phyloP scores from a whole-genome alignment of 1,139 yeast species.

The Pichia sp. region DNA sequence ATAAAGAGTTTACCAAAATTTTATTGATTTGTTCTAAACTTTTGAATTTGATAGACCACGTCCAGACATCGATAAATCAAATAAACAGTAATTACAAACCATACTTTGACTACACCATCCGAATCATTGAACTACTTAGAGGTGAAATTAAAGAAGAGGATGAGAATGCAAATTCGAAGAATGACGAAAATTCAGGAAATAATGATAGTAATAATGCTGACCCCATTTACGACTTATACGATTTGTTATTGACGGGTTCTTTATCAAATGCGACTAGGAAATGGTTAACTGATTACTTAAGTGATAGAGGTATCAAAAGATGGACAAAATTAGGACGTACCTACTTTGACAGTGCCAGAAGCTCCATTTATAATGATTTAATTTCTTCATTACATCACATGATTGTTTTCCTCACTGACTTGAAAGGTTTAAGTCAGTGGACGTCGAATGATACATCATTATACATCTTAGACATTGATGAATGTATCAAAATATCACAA shows the following conservation, averaged over 20 bases:
- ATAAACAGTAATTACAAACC: constrained; percentile 41
- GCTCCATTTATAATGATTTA: constrained; percentile 46
- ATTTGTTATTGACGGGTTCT: constrained; percentile 56
- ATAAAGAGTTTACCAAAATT: constrained; percentile 19
- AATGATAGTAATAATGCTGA: constrained; percentile 19
- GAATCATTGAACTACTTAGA: constrained; percentile 35
- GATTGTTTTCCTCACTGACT: constrained; percentile 46
- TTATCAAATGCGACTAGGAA: constrained; percentile 46
- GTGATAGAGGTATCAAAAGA: constrained; percentile 65
- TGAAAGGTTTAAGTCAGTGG: constrained; percentile 44
- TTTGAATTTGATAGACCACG: constrained; percentile 34
- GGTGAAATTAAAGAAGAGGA: constrained; percentile 29
- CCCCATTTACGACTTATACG: constrained; percentile 41
- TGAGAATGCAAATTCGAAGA: not conserved
- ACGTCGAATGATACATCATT: constrained; percentile 34
- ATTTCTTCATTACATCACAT: constrained; percentile 61
- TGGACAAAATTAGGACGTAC: constrained; percentile 53
- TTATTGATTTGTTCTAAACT: constrained; percentile 28
- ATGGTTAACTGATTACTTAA: constrained; percentile 54
- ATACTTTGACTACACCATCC: constrained; percentile 40
- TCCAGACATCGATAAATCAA: constrained; percentile 40
- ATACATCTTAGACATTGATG: constrained; percentile 30
- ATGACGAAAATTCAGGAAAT: too few relatives aligned
- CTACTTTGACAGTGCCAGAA: constrained; percentile 48
- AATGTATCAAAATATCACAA: constrained; percentile 35